phyloP scores from a whole-genome alignment of 2,329 filamentous ascomycete species.

The Colletotrichum siamense region DNA sequence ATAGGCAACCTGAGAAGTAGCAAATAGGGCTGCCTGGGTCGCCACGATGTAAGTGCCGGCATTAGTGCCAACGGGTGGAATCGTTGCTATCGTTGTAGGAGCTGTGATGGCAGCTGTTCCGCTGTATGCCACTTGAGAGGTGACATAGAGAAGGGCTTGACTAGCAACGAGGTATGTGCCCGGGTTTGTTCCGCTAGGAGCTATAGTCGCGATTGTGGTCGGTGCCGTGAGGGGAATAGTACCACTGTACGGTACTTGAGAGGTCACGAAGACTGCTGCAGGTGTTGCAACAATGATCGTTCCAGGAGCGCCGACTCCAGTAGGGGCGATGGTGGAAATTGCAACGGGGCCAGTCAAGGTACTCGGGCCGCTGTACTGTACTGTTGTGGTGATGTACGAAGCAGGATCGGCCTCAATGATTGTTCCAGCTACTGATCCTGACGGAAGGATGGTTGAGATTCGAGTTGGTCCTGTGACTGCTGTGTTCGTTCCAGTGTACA shows the following conservation, averaged over 20 bases:
- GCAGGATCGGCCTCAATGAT: not conserved
- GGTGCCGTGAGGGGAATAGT: not conserved
- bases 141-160: not conserved
- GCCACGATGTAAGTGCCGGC: constrained; percentile 17
- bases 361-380: not conserved
- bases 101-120: not conserved
- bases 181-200: not conserved
- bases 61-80: not conserved
- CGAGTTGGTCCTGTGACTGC: constrained; percentile 1
- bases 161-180: constrained; percentile 8
- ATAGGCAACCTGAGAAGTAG: not conserved
- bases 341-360: not conserved
- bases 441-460: constrained; percentile 7
- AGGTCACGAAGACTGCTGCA: not conserved
- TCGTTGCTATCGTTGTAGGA: not conserved
- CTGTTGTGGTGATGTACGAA: not conserved
- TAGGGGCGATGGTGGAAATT: constrained; percentile 5
- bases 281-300: constrained; percentile 5
- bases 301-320: not conserved
- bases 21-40: not conserved
- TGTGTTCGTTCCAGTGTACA: constrained; percentile 5
- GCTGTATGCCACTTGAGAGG: not conserved
- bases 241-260: not conserved
- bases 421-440: constrained; percentile 4
- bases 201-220: not conserved